Conservation (phyloP, 2,329 filamentous ascomycete genomes). For the Rugonectria rugulosa region DNA sequence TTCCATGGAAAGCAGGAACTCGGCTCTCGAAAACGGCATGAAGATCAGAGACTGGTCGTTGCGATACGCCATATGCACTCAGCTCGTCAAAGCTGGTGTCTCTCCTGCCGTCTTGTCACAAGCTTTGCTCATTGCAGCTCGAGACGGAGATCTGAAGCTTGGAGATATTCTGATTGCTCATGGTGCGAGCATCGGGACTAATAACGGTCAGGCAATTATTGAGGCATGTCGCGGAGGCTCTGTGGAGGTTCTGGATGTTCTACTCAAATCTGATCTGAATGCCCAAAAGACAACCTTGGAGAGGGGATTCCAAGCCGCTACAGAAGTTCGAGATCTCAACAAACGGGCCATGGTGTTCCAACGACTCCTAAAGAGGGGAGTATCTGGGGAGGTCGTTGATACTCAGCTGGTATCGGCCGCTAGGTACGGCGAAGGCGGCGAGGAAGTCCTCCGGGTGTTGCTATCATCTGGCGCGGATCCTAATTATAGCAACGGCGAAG, state of each 20-base stretch:
- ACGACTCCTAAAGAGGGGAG: slow-evolving; percentile 58
- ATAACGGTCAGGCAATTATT: slow-evolving; percentile 61
- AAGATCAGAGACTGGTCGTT: slow-evolving; percentile 48
- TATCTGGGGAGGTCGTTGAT: slow-evolving; percentile 59
- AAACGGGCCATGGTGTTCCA: slow-evolving; percentile 59
- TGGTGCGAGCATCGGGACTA: slow-evolving; percentile 59
- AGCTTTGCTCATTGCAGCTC: slow-evolving; percentile 58
- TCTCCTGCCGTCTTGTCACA: slow-evolving; percentile 55
- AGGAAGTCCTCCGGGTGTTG: slow-evolving; percentile 58
- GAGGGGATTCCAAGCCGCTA: slow-evolving; percentile 63
- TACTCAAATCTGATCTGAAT: slow-evolving; percentile 52
- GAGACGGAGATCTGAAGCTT: slow-evolving; percentile 60
- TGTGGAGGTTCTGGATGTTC: slow-evolving; percentile 56
- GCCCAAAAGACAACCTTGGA: slow-evolving; percentile 53
- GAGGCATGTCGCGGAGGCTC: slow-evolving; percentile 62
- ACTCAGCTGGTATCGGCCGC: slow-evolving; percentile 61
- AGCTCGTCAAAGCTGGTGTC: slow-evolving; percentile 56
- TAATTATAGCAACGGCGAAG: slow-evolving; percentile 62
- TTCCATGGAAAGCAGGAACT: slow-evolving; percentile 47
- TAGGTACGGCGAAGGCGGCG: slow-evolving; percentile 58
- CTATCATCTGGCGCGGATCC: slow-evolving; percentile 61
- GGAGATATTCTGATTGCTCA: slow-evolving; percentile 59
- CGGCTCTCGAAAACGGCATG: slow-evolving; percentile 53
- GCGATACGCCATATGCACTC: slow-evolving; percentile 53
- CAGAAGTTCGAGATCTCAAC: slow-evolving; percentile 58